Evolutionary conservation across 179 eudicot genomes (phyloP).

Genomic region (Patellifolia procumbens): DNA sequence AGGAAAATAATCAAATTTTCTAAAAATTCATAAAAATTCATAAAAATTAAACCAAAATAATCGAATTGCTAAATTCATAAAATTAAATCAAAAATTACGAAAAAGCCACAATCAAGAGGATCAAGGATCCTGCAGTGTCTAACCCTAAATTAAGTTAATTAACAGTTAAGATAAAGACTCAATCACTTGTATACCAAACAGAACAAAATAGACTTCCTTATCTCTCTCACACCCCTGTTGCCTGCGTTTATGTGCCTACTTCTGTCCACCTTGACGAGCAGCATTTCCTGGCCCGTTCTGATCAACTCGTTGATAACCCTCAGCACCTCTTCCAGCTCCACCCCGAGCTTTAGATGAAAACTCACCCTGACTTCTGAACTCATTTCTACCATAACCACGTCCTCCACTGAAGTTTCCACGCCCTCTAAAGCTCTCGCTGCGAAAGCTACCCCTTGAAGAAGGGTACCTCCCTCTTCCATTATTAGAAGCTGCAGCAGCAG

Average conservation of each 20-base stretch:
- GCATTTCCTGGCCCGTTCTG: slow-evolving; percentile 40
- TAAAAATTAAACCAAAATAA: no score
- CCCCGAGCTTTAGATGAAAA: slow-evolving; percentile 40
- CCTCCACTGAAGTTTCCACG: slow-evolving; percentile 55
- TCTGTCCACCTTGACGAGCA: slow-evolving; percentile 30
- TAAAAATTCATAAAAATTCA: no score
- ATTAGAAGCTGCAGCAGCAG: slow-evolving; percentile 28
- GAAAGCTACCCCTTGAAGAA: slow-evolving; percentile 51
- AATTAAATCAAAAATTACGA: slow-evolving; percentile 2
- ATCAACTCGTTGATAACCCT: slow-evolving; percentile 48
- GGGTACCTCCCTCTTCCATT: slow-evolving; percentile 62
- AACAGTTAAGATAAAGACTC: slow-evolving; percentile 20
- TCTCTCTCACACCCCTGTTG: slow-evolving; percentile 9
- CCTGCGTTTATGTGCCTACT: slow-evolving; percentile 12
- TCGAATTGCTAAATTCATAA: slow-evolving; percentile 14
- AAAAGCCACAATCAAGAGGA: slow-evolving; percentile 18
- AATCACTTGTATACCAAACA: slow-evolving; percentile 28
- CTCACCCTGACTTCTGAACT: slow-evolving; percentile 42
- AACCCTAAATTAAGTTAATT: slow-evolving; percentile 21
- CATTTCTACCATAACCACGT: slow-evolving; percentile 44
- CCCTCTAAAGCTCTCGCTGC: slow-evolving; percentile 48
- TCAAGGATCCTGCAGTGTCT: slow-evolving; percentile 19
- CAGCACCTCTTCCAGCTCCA: slow-evolving; percentile 30
- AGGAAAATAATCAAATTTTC: slow-evolving; percentile 18
- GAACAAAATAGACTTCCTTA: slow-evolving; percentile 6